Evolutionary conservation across 495 filamentous ascomycete genomes (phyloP), one percentile per base, ranked within the genome.

Genomic region (Xylaria flabelliformis): DNA sequence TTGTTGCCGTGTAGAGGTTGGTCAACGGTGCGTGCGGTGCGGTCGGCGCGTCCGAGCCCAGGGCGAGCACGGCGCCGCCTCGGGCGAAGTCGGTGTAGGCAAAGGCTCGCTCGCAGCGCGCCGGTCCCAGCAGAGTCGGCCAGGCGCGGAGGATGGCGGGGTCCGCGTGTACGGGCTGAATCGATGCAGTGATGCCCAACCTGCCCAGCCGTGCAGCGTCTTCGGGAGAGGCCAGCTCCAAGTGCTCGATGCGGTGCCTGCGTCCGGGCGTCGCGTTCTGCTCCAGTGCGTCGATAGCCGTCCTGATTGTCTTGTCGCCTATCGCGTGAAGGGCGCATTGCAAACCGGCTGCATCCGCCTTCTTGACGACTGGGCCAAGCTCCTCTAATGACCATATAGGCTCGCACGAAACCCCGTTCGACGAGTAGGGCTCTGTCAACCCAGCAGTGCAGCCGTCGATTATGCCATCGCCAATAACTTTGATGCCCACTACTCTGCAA

Each of bases 321-420:
- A 92, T 92, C 15, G 90, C 90, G 72, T 92, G 90, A 39, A 92
- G 83, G 1, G 90, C 90, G 51, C 88, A 86, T 78, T 92, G 90
- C 36, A 92, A 76, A 0, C 85, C 86, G 0, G 86, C 87, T 15
- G 75, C 75, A 59, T 87, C 82, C 10, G 90, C 90, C 39, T 82
- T 83, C 42, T 83, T 76, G 7, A 91, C 85, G 0, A 91, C 88
- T 2, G 86, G 85, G 21, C 79, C 78, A 1, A 91, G 80, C 74
- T 85, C 84, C 63, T 81, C 79, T 0, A 77, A 70, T 8, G 84
- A 85, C 89, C 89, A 91, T 59, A 90, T 83, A 2, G 89, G 88
- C 2, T 88, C 86, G 53, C 83, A 80, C 4, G 76, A 77, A 46
- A 82, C 75, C 6, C 74, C 75, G 68, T 86, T 84, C n/a, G 82